Conservation (phyloP, 2,329 filamentous ascomycete genomes). For the Arthrobotrys sphaeroides region DNA sequence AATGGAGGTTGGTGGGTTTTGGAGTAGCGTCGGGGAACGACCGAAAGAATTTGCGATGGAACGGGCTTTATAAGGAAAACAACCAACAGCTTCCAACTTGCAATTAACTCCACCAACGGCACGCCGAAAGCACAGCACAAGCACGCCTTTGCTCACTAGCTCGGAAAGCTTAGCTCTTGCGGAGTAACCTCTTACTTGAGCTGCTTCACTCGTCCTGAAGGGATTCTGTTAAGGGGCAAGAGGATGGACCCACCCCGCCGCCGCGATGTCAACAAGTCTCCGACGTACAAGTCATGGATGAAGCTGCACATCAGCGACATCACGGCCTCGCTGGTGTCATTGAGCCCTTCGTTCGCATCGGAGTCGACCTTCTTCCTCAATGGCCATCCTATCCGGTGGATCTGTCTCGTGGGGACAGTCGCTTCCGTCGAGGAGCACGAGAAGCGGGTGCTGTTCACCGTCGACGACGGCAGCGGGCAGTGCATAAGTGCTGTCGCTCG, state of each 20-base stretch:
- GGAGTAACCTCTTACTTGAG: not conserved
- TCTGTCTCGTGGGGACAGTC: conserved; percentile 31
- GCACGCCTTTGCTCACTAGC: not conserved
- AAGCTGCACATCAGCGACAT: conserved; percentile 45
- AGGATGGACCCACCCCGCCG: conserved; percentile 42
- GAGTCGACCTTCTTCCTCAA: conserved; percentile 41
- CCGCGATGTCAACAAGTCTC: conserved; percentile 39
- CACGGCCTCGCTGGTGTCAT: conserved; percentile 20
- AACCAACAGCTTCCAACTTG: conserved; percentile 12
- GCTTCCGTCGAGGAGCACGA: conserved; percentile 31
- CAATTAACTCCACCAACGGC: conserved; percentile 6
- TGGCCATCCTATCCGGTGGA: conserved; percentile 45
- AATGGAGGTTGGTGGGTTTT: conserved; percentile 29
- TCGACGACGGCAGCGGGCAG: conserved; percentile 51
- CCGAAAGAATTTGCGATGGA: conserved; percentile 50
- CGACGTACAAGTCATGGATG: conserved; percentile 47
- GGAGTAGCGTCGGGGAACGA: conserved; percentile 53
- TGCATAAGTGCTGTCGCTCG: conserved; percentile 33
- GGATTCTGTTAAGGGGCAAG: not conserved
- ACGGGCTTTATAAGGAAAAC: conserved; percentile 13
- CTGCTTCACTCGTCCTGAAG: too few species aligned
- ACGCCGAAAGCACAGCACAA: conserved; percentile 11
- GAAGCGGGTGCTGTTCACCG: conserved; percentile 21
- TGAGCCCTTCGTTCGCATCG: conserved; percentile 19
- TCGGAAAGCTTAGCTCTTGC: too few species aligned